Evolutionary conservation across 352 stramenopile genomes (phyloP).

Genomic region (Pythium aquatile): DNA sequence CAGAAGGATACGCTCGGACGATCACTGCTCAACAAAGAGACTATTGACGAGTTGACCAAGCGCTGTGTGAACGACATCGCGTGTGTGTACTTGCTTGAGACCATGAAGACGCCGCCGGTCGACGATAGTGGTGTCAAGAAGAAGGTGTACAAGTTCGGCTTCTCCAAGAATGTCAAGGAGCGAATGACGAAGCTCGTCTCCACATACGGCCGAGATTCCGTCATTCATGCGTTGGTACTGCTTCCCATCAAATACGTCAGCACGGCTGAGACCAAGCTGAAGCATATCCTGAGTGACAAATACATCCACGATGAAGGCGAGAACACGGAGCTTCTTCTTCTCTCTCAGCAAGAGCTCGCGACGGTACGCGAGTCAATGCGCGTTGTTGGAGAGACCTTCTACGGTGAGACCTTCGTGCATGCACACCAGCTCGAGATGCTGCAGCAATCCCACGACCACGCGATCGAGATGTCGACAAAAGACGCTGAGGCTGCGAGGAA

Average conservation of each 20-base stretch:
- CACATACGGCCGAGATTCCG: not conserved
- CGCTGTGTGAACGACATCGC: not conserved
- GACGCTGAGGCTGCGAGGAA: too few species aligned
- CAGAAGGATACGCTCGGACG: not conserved
- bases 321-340: not conserved
- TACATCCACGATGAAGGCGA: not conserved
- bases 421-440: not conserved
- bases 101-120: too few species aligned
- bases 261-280: not conserved
- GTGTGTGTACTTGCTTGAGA: not conserved
- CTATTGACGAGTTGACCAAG: not conserved
- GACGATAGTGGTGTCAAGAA: too few species aligned
- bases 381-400: not conserved
- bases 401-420: slow-evolving; percentile 3
- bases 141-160: too few species aligned
- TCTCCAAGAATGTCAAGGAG: not conserved
- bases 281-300: not conserved
- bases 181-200: not conserved
- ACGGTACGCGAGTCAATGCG: slow-evolving; percentile 1
- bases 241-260: not conserved
- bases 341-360: not conserved
- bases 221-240: slow-evolving; percentile 4
- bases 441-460: not conserved
- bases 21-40: slow-evolving; percentile 2
- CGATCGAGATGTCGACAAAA: not conserved